Evolutionary conservation across 2,329 filamentous ascomycete genomes (phyloP).

Genomic region (Sphaerostilbella broomeana): DNA sequence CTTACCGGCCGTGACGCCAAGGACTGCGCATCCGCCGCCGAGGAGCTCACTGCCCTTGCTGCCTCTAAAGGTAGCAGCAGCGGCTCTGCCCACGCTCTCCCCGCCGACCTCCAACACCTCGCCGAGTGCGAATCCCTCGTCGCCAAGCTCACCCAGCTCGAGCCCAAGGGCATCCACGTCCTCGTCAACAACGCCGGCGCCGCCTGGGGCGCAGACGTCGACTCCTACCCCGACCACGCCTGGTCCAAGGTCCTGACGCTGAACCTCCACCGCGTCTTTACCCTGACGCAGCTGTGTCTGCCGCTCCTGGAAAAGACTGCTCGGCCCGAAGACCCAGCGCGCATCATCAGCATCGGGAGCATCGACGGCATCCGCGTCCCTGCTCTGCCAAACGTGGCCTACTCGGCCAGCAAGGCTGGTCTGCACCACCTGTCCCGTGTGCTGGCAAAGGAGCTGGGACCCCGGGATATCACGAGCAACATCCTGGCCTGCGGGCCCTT

Average conservation of each 20-base stretch:
- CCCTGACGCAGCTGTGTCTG: slow-evolving; percentile 54
- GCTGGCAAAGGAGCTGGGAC: slow-evolving; percentile 54
- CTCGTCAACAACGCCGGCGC: slow-evolving; percentile 62
- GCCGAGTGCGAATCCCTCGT: slow-evolving; percentile 49
- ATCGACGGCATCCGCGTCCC: slow-evolving; percentile 58
- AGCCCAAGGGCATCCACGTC: slow-evolving; percentile 47
- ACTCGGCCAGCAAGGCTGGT: slow-evolving; percentile 56
- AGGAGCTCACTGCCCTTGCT: slow-evolving; percentile 46
- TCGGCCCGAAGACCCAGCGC: slow-evolving; percentile 38
- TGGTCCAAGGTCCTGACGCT: slow-evolving; percentile 57
- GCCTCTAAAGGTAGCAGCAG: slow-evolving; percentile 24
- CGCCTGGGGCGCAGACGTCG: slow-evolving; percentile 56
- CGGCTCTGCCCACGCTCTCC: slow-evolving; percentile 50
- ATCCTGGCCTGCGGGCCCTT: slow-evolving; percentile 67
- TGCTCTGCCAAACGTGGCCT: slow-evolving; percentile 51
- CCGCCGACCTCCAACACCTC: slow-evolving; percentile 58
- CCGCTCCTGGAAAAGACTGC: slow-evolving; percentile 50
- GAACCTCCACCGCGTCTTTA: slow-evolving; percentile 63
- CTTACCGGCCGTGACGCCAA: slow-evolving; percentile 57
- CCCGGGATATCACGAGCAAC: slow-evolving; percentile 56
- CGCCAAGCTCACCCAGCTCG: slow-evolving; percentile 41
- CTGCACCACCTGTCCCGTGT: slow-evolving; percentile 57
- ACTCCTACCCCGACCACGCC: slow-evolving; percentile 50
- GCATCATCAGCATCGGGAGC: slow-evolving; percentile 59
- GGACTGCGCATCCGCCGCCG: slow-evolving; percentile 49